Percentiles rank a stretch among this genome's conserved stretches.
Evolutionary conservation across 306 rosid genomes (phyloP).

Genomic region (Ceratonia siliqua): DNA sequence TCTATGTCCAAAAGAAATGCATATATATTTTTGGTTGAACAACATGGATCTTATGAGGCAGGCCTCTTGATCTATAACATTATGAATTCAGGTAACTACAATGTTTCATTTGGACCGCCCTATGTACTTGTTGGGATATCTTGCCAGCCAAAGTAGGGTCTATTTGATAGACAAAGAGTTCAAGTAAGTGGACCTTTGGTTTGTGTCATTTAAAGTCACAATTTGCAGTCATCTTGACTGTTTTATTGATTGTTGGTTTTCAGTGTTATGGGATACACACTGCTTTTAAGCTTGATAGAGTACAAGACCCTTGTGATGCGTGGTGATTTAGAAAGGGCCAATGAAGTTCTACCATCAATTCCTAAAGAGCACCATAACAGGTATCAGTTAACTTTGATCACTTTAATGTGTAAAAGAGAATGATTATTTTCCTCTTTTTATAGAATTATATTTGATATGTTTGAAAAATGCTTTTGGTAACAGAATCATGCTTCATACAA

Average conservation of each 20-base stretch:
- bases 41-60: conserved; percentile 21
- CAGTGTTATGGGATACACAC: conserved; percentile 94
- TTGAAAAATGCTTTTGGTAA: conserved; percentile 25
- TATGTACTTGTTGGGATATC: conserved; percentile 98
- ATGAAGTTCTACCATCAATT: conserved; percentile 82
- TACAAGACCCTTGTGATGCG: conserved; percentile 99
- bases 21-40: not conserved
- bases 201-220: conserved; percentile 26
- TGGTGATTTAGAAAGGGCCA: conserved; percentile 92
- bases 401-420: not conserved
- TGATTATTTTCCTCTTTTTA: conserved; percentile 13
- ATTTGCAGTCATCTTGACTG: conserved; percentile 5
- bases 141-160: conserved; percentile 95
- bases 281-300: conserved; percentile 92
- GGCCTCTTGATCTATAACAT: conserved; percentile 34
- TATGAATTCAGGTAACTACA: conserved; percentile 78
- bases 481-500: conserved; percentile 4
- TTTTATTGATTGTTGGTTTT: conserved; percentile 34
- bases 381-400: conserved; percentile 37
- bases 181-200: conserved; percentile 65
- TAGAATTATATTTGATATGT: conserved; percentile 22
- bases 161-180: conserved; percentile 96
- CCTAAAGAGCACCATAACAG: conserved; percentile 98
- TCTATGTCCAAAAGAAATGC: not conserved
- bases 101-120: conserved; percentile 99